Evolutionary conservation across 805 yeast species (phyloP).

Genomic region (Wickerhamomyces rabaulensis): DNA sequence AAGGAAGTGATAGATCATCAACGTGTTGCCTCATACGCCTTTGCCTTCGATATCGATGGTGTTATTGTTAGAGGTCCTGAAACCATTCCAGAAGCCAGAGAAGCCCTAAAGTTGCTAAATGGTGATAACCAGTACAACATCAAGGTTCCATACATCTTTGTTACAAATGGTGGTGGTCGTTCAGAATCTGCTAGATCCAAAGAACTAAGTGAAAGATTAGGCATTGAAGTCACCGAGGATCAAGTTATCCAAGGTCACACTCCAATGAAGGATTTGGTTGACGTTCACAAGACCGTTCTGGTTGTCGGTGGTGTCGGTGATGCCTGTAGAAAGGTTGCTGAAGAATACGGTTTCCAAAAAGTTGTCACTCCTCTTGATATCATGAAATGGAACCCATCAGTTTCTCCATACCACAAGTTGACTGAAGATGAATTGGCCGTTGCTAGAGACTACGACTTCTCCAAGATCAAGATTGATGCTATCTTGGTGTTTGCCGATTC

Average conservation of each 20-base stretch:
- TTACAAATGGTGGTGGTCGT: constrained; percentile 91
- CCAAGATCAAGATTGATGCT: constrained; percentile 66
- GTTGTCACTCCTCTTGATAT: constrained; percentile 81
- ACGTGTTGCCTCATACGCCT: constrained; percentile 77
- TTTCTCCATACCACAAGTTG: constrained; percentile 75
- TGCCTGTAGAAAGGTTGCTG: constrained; percentile 77
- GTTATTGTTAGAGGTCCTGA: constrained; percentile 82
- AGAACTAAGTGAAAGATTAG: constrained; percentile 60
- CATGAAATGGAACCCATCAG: constrained; percentile 82
- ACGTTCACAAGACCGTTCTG: constrained; percentile 62
- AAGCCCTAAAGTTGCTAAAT: constrained; percentile 66
- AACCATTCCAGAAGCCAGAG: constrained; percentile 74
- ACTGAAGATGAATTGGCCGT: constrained; percentile 63
- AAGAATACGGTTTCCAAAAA: constrained; percentile 75
- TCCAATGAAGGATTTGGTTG: constrained; percentile 81
- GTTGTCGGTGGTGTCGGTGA: constrained; percentile 91
- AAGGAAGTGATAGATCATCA: constrained; percentile 57
- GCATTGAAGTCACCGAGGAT: constrained; percentile 56
- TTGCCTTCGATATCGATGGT: constrained; percentile 92
- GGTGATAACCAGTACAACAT: constrained; percentile 76
- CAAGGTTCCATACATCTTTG: constrained; percentile 76
- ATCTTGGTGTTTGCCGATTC: constrained; percentile 88
- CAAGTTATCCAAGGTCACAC: constrained; percentile 93
- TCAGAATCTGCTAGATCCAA: constrained; percentile 70
- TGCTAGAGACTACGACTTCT: constrained; percentile 56